Base-by-base conservation (phyloP, 164 flowering plant genomes). In the Nelumbo lutea region DNA sequence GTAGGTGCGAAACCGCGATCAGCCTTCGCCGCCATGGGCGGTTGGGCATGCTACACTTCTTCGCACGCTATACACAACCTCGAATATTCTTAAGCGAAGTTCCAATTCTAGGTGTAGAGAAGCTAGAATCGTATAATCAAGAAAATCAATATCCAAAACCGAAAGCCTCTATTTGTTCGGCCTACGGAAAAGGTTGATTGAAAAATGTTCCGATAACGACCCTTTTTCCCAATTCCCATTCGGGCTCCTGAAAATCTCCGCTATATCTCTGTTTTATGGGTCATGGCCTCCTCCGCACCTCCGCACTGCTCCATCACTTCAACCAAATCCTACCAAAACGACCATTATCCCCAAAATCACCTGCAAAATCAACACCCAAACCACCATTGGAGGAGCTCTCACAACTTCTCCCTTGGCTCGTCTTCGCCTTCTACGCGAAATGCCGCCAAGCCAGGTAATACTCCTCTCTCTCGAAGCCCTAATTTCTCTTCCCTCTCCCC, bases 201-300 rank as follows among this genome's bases (percentile, higher is more conserved):
- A 27, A 27, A 27, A 27, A 27, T 27, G 27, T 27, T 27, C 27
- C 27, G 27, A 27, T 27, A 27, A 27, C 27, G 27, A 27, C 27
- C 27, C 27, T 27, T 27, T 27, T 27, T 27, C 4, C 57, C 14
- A 2, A 11, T 53, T 53, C 14, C 14, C n/a, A 3, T 11, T 53
- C n/a, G 2, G n/a, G 11, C 57, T 4, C 14, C 14, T 4, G 11
- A 13, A 53, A 53, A 13, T 53, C 57, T 53, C 57, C 11, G 55
- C 55, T 15, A 53, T 11, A 53, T 53, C 40, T 67, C n/a, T 62
- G 27, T 27, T 27, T 27, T 27, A 27, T 27, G 27, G 27, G 27
- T 27, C 27, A 89, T 89, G 94, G 94, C 94, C 40, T 80, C 87
- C 9, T 83, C 94, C 0, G 84, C 94, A n/a, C 86, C 88, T 5